Base-by-base conservation (phyloP, 2,329 filamentous ascomycete species). In the Chrysoporthe cubensis region DNA sequence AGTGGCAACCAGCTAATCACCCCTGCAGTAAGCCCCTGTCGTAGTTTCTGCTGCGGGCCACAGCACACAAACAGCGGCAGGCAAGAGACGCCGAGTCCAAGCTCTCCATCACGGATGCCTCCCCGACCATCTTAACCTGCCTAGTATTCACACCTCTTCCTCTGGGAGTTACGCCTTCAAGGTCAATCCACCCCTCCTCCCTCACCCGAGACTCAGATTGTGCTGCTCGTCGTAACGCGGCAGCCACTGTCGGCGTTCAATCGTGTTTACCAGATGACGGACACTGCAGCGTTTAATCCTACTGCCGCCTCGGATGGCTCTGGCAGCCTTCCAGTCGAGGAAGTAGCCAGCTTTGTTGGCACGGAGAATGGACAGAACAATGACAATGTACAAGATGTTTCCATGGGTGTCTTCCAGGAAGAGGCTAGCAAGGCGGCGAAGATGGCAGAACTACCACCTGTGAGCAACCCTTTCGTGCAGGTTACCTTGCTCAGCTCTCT, bases 361-460 rank as follows among this genome's bases (percentile, higher is more conserved):
- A 44, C 21, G 40, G 58, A 66, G 3, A 68, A 54, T 48, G 61
- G 37, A 2, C 5, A 43, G 11, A 67, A 52, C 14, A 58, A 64
- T 16, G 59, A 42, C 43, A 58, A 58, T 58, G 50, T 48, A 18
- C 68, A 67, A 13, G 68, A 69, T 34, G 32, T 67, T 8, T 52
- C 68, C 42, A 65, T 67, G 61, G 50, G 21, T 32, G 65, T 61
- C 26, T 26, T 26, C 1, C 43, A 67, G 34, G 65, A 69, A 8
- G 68, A 67, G 7, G 5, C 67, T 13, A 54, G 54, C 46, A 68
- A 68, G 42, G 13, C 32, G 43, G n/a, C 34, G 14, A 66, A 67
- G 62, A 14, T 62, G n/a, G 52, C 43, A 18, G 58, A 57, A 8
- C 46, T 43, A 7, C 44, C 50, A 16, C 26, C 50, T 48, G 68